Conservation (phyloP, 345 rosid genomes). For the Mangifera indica region DNA sequence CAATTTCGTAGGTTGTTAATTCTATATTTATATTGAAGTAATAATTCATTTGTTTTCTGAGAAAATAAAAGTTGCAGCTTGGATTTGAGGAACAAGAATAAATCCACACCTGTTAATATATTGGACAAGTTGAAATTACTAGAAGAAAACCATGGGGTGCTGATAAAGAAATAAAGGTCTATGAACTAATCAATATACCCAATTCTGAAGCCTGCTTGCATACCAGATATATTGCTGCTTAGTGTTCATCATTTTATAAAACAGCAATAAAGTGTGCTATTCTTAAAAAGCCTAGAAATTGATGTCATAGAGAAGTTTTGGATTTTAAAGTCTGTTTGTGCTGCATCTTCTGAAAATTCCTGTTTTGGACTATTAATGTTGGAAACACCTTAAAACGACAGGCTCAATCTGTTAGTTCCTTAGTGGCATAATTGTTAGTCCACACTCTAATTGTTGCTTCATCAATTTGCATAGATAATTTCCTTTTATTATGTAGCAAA, state of each 20-base stretch:
- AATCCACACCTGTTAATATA: not conserved
- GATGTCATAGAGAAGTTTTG: not conserved
- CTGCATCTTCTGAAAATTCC: not conserved
- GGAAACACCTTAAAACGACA: not conserved
- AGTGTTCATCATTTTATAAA: not conserved
- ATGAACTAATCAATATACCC: conserved; percentile 1
- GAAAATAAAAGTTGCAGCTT: not conserved
- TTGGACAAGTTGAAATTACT: not conserved
- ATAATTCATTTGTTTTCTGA: no score
- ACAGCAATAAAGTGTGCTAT: not conserved
- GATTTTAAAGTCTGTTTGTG: not conserved
- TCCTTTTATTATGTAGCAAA: not conserved
- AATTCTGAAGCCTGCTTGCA: not conserved
- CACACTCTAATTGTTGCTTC: not conserved
- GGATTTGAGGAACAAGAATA: not conserved
- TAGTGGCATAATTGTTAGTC: not conserved
- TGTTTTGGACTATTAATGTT: not conserved
- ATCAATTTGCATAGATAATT: not conserved
- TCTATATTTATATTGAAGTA: not conserved
- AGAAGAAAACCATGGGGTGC: not conserved
- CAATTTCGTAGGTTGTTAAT: not conserved
- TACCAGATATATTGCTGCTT: not conserved
- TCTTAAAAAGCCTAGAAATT: not conserved
- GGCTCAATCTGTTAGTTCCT: not conserved
- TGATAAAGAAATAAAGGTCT: not conserved